Evolutionary conservation across 2,329 filamentous ascomycete species (phyloP), one percentile per base, ranked within the genome.

Genomic region (Sphaceloma murrayae): DNA sequence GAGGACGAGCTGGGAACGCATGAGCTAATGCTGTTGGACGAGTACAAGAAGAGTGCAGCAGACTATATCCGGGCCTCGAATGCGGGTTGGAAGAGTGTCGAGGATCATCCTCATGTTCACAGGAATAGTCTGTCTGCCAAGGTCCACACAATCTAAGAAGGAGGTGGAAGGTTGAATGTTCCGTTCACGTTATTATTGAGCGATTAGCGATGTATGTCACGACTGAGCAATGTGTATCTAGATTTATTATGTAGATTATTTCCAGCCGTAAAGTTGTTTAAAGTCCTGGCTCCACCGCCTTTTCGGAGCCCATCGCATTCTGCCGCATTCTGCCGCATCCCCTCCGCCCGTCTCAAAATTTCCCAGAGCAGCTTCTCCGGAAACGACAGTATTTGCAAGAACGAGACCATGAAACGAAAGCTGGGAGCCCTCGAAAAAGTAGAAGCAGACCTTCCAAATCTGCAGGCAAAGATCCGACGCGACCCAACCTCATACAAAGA

Each of bases 401-500:
- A 22, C 31, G 21, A 8, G 10, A 51, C 22, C 43, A 91, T 86
- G 78, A 94, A 94, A 67, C 76, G 87, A 63, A 93, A 91, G 68
- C 75, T 94, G 48, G 85, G 84, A 46, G 88, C 88, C 49, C 78
- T 95, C 64, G 88, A 95, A 67, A 95, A 95, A 74, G 79, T 94
- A 54, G 88, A 95, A 60, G 88, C 87, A 24, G 86, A 94, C 65
- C 70, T 93, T 74, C 80, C 86, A 51, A 91, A 82, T 65, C 69
- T 95, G 42, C 87, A 94, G 61, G 85, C 94, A 70, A 94, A 94
- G 68, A 87, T 94, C 59, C 77, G 82, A 52, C 76, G 81, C 62
- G 88, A 95, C 66, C 86, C 88, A 34, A 77, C 79, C 73, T 93
- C 87, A 2, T 96, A 96, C 65, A 76, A 81, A 49, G 85, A 93